phyloP scores from a whole-genome alignment of 2,329 filamentous ascomycete species.

The Penicillium freii region DNA sequence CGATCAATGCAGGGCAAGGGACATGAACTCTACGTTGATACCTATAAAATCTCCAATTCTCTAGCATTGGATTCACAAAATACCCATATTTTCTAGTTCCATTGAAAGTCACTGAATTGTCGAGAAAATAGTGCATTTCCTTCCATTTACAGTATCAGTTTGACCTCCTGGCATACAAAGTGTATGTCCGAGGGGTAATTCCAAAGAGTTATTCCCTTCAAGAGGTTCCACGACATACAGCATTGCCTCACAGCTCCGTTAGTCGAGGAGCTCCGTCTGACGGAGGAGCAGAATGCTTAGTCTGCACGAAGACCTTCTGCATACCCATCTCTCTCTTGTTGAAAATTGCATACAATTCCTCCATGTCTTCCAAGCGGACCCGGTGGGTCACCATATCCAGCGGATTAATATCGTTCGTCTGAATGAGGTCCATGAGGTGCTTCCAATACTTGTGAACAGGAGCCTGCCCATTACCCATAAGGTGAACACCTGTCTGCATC shows the following conservation, averaged over 20 bases:
- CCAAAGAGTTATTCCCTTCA: neutral
- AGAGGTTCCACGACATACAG: neutral
- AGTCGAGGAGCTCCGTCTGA: constrained; percentile 51
- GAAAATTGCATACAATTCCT: constrained; percentile 64
- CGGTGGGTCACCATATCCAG: constrained; percentile 79
- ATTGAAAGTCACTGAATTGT: neutral
- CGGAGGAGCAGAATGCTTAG: constrained; percentile 55
- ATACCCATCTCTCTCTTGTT: constrained; percentile 58
- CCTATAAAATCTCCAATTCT: neutral
- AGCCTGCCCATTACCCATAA: constrained; percentile 67
- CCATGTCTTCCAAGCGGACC: constrained; percentile 69
- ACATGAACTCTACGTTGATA: neutral
- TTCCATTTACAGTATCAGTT: too few relatives aligned
- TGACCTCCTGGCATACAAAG: neutral
- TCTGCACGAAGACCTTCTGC: constrained; percentile 75
- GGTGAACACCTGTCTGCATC: constrained; percentile 81
- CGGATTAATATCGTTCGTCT: constrained; percentile 68
- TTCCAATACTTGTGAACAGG: constrained; percentile 85
- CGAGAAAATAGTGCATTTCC: too few relatives aligned
- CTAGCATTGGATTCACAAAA: neutral
- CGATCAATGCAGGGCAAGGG: neutral
- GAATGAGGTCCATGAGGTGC: constrained; percentile 67
- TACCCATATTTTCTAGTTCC: neutral
- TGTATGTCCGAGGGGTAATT: neutral
- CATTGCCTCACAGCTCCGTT: constrained; percentile 37